Evolutionary conservation across 805 yeast species (phyloP).

Genomic region (Sungouiozyma intestinalis): DNA sequence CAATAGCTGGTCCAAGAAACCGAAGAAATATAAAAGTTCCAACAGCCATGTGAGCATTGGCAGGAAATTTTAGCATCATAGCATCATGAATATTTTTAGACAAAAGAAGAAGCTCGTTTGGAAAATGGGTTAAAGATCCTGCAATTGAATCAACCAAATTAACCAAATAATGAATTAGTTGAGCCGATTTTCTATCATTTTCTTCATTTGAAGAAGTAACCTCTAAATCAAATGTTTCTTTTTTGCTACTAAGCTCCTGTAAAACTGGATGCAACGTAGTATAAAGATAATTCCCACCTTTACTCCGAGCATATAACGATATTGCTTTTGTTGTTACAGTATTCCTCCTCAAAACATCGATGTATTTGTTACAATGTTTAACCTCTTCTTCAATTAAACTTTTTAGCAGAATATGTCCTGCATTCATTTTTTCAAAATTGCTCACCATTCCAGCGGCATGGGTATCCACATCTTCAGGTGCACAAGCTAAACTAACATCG

Average conservation of each 20-base stretch:
- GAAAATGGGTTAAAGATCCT: conserved; percentile 44
- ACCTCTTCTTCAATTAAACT: conserved; percentile 52
- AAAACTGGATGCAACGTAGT: conserved; percentile 45
- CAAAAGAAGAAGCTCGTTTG: conserved; percentile 57
- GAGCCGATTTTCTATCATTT: conserved; percentile 30
- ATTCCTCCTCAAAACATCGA: conserved; percentile 67
- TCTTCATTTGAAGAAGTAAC: conserved; percentile 30
- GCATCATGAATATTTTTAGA: conserved; percentile 51
- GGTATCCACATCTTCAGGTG: conserved; percentile 56
- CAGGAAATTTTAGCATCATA: conserved; percentile 49
- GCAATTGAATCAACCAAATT: conserved; percentile 48
- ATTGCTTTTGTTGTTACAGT: conserved; percentile 67
- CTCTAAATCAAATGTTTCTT: conserved; percentile 54
- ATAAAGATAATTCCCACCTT: conserved; percentile 48
- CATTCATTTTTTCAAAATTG: conserved; percentile 35
- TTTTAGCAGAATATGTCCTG: conserved; percentile 36
- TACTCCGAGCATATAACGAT: conserved; percentile 53
- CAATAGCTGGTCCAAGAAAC: conserved; percentile 76
- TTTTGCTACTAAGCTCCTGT: conserved; percentile 37
- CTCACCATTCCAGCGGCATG: conserved; percentile 53
- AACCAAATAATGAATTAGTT: conserved; percentile 45
- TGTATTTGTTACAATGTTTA: conserved; percentile 41
- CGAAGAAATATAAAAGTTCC: conserved; percentile 79
- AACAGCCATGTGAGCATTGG: conserved; percentile 54
- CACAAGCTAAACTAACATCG: conserved; percentile 48